phyloP scores from a whole-genome alignment of 345 rosid genomes.

The Carallia pectinifolia region DNA sequence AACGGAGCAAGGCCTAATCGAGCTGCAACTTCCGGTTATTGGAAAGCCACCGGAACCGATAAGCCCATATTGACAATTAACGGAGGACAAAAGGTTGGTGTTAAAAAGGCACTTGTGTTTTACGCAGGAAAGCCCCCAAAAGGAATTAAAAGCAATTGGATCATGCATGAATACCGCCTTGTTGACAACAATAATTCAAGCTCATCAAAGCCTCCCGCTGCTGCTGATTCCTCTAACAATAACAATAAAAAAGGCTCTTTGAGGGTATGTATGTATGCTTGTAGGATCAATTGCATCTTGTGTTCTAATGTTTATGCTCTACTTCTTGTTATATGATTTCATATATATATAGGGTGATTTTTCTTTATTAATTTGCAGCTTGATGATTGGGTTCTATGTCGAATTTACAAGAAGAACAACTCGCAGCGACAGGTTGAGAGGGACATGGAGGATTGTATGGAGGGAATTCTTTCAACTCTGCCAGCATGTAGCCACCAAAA shows the following conservation, averaged over 20 bases:
- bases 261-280: conserved; percentile 37
- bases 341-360: background rate
- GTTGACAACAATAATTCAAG: conserved; percentile 30
- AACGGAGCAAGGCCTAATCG: conserved; percentile 96
- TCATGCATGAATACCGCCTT: conserved; percentile 95
- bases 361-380: conserved; percentile 30
- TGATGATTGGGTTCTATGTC: conserved; percentile 77
- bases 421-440: conserved; percentile 55
- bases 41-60: conserved; percentile 99
- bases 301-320: background rate
- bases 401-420: conserved; percentile 64
- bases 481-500: conserved; percentile 9
- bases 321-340: background rate
- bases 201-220: conserved; percentile 35
- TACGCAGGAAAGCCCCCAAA: conserved; percentile 97
- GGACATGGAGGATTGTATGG: conserved; percentile 40
- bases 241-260: conserved; percentile 53
- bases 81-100: conserved; percentile 74
- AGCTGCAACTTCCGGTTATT: conserved; percentile 95
- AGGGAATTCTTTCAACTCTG: conserved; percentile 39
- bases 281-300: background rate
- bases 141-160: conserved; percentile 96
- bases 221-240: conserved; percentile 27
- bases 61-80: conserved; percentile 73
- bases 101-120: conserved; percentile 88